A percentile compares a stretch with the other conserved stretches of the same genome.
Conservation (phyloP, 768 basidiomycete species). For the Steccherinum ochraceum region DNA sequence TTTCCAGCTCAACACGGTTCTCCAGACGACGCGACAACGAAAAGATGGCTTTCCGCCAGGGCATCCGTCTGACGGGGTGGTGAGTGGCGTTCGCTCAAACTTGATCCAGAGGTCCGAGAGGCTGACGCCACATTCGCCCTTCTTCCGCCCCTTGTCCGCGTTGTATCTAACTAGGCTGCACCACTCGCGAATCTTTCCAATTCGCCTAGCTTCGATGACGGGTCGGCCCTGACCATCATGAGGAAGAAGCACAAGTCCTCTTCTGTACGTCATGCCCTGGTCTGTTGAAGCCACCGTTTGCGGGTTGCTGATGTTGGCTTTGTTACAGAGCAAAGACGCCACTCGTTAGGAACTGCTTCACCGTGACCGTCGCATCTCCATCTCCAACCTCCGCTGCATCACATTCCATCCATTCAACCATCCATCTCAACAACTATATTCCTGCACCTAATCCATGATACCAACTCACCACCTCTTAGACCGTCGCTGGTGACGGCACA, state of each 20-base stretch:
- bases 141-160: background rate
- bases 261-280: conserved; percentile 1
- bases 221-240: conserved; percentile 18
- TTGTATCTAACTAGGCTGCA: conserved; percentile 1
- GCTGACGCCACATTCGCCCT: conserved; percentile 3
- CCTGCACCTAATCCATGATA: background rate
- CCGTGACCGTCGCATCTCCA: background rate
- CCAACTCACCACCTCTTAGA: background rate
- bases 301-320: background rate
- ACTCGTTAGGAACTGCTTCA: background rate
- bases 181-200: conserved; percentile 7
- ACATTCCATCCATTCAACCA: background rate
- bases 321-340: background rate
- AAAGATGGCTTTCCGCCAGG: conserved; percentile 5
- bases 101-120: background rate
- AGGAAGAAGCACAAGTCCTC: conserved; percentile 12
- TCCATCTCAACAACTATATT: background rate
- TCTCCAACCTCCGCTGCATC: background rate
- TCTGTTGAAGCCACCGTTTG: background rate
- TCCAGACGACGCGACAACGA: conserved; percentile 19
- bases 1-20: conserved; percentile 18
- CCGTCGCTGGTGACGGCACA: too few relatives aligned
- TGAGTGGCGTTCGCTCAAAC: background rate
- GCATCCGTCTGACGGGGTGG: background rate
- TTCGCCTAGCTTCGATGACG: conserved; percentile 15